A percentile compares a stretch with the other conserved stretches of the same genome.
Conservation (phyloP, 305 asterid species). For the Fraxinus angustifolia region DNA sequence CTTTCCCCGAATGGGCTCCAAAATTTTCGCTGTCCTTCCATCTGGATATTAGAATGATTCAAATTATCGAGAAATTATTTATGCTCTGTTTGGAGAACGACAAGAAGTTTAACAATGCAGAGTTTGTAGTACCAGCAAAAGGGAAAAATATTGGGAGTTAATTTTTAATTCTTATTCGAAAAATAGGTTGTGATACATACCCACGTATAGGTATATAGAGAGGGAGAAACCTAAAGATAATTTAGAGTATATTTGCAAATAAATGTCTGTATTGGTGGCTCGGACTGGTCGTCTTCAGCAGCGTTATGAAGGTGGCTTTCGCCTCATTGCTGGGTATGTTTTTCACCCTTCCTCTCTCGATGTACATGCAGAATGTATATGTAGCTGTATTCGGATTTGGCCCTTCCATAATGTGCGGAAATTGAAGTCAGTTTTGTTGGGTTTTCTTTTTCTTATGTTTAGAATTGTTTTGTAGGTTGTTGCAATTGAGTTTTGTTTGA, state of each 20-base stretch:
- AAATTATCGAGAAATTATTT: background rate
- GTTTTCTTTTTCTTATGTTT: background rate
- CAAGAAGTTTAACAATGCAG: slow-evolving; percentile 29
- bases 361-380: slow-evolving; percentile 17
- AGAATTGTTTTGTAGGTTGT: background rate
- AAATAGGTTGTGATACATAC: slow-evolving; percentile 20
- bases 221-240: background rate
- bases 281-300: slow-evolving; percentile 67
- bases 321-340: slow-evolving; percentile 50
- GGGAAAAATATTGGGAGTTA: slow-evolving; percentile 11
- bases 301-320: slow-evolving; percentile 62
- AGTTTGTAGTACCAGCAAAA: slow-evolving; percentile 18
- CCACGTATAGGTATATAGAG: background rate
- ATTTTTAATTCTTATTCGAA: slow-evolving; percentile 19
- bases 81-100: slow-evolving; percentile 12
- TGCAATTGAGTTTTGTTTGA: slow-evolving; percentile 6
- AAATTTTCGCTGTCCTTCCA: too few species aligned
- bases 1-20: too few species aligned
- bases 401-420: slow-evolving; percentile 21
- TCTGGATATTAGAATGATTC: too few species aligned
- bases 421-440: slow-evolving; percentile 18
- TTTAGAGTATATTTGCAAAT: background rate
- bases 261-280: slow-evolving; percentile 62
- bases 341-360: background rate
- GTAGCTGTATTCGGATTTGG: slow-evolving; percentile 27